These are phyloP conservation scores for Acacia melanoxylon DNA, from an alignment of 306 rosid species.

Conservation along the genomic window DNA sequence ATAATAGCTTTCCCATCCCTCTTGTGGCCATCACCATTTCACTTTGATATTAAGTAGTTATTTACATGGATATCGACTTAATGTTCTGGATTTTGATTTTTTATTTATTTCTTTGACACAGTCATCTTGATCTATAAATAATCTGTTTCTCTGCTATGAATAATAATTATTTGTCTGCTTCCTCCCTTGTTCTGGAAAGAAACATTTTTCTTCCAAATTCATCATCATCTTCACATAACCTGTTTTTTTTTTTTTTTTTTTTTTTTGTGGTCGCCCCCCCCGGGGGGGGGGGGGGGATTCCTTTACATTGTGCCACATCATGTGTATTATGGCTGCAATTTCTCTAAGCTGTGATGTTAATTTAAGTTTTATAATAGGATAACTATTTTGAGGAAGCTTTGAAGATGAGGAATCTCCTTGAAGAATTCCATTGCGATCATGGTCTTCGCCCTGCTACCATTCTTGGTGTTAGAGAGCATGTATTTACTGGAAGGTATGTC, in stretches of 20 bases:
- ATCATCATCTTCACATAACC: no score
- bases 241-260: no score
- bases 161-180: not conserved
- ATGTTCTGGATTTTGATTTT: no score
- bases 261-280: no score
- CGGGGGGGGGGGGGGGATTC: not conserved
- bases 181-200: not conserved
- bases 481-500: constrained; percentile 86
- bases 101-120: no score
- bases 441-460: constrained; percentile 82
- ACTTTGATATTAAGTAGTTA: no score
- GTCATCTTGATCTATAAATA: no score
- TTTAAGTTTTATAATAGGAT: constrained; percentile 35
- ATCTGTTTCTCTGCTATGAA: no score
- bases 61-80: no score
- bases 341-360: constrained; percentile 25
- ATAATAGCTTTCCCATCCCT: no score
- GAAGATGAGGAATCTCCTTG: constrained; percentile 97
- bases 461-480: constrained; percentile 95
- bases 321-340: constrained; percentile 3
- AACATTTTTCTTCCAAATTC: no score
- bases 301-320: not conserved
- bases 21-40: no score
- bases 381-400: constrained; percentile 64
- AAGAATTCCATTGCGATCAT: constrained; percentile 79